Base-by-base conservation (phyloP, 371 early-diverging fungal species). In the Basidiobolus meristosporus region DNA sequence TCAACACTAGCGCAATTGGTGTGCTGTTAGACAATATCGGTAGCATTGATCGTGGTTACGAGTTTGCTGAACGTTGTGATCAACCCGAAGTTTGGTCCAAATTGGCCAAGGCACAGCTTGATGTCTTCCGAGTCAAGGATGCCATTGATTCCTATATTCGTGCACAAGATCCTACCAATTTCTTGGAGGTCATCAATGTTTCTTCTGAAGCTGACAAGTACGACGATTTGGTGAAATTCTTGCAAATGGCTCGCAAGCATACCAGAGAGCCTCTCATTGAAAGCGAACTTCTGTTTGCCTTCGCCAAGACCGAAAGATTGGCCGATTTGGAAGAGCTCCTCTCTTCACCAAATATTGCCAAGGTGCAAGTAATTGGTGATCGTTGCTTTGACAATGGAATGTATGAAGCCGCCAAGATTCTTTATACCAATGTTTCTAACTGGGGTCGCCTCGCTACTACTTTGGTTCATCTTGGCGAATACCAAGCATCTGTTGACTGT, bases 121-220 rank as follows among this genome's bases (percentile, higher is more conserved):
- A 78, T 42, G 73, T 78, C 12, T 57, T 79, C 63, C 81, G 73
- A 29, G 78, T 96, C 50, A 82, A 86, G 63, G 97, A 95, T 42
- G 83, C 96, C 14, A 84, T 96, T 44, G 87, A 90, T 50, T 90
- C 95, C 9, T 98, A 96, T 54, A 77, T 95, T 48, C 81, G 82
- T 44, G 90, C 98, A 7, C 77, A 82, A 42, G 98, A 98, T 51
- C 72, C 81, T 2, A 58, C 69, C 46, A 89, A 93, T 68, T 90
- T 77, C 47, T 64, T 57, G 42, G 92, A 95, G 53, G 91, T 98
- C 28, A 85, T 90, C 28, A 62, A 65, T 21, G 69, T 71, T 34
- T 81, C 89, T 10, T 57, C 70, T 14, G 71, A 73, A 20, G 83
- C 79, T 12, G 79, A 73, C 55, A 82, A 88, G 57, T 89, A 73